Conservation (phyloP, 805 yeast genomes). For the Candida boleticola region DNA sequence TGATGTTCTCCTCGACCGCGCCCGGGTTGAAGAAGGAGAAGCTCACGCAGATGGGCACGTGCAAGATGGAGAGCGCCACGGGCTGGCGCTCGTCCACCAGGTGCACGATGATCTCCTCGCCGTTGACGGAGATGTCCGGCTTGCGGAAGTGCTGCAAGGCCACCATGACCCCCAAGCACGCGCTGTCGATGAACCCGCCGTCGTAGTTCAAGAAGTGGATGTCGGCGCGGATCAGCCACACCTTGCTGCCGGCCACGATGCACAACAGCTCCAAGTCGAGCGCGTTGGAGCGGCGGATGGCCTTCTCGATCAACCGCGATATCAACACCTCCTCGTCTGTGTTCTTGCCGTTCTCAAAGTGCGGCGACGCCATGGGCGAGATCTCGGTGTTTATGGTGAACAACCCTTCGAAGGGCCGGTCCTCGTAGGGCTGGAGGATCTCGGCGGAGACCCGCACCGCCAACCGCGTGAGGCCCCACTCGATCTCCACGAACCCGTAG, state of each 20-base stretch:
- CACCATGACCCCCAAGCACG: conserved; percentile 86
- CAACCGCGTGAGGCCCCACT: conserved; percentile 70
- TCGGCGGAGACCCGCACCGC: conserved; percentile 73
- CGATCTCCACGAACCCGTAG: conserved; percentile 78
- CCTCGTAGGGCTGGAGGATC: conserved; percentile 78
- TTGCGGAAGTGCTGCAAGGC: conserved; percentile 79
- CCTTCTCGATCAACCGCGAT: conserved; percentile 83
- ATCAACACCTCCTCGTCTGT: conserved; percentile 81
- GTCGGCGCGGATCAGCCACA: conserved; percentile 91
- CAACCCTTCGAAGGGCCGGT: conserved; percentile 90
- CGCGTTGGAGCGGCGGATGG: conserved; percentile 87
- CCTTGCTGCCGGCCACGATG: conserved; percentile 84
- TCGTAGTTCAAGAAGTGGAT: conserved; percentile 86
- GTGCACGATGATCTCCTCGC: conserved; percentile 64
- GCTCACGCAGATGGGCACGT: conserved; percentile 86
- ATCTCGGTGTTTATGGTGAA: conserved; percentile 83
- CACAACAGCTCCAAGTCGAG: conserved; percentile 88
- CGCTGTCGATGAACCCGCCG: conserved; percentile 89
- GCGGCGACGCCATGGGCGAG: conserved; percentile 85
- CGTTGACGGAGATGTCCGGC: conserved; percentile 72
- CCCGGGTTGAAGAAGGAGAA: conserved; percentile 79
- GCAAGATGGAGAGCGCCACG: conserved; percentile 78
- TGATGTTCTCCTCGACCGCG: conserved; percentile 64
- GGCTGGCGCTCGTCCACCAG: conserved; percentile 79
- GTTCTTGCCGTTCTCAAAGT: conserved; percentile 70